Percentiles rank a stretch among this genome's conserved stretches.
Conservation (phyloP, 148 eudicot genomes). For the Rhododendron simsii region DNA sequence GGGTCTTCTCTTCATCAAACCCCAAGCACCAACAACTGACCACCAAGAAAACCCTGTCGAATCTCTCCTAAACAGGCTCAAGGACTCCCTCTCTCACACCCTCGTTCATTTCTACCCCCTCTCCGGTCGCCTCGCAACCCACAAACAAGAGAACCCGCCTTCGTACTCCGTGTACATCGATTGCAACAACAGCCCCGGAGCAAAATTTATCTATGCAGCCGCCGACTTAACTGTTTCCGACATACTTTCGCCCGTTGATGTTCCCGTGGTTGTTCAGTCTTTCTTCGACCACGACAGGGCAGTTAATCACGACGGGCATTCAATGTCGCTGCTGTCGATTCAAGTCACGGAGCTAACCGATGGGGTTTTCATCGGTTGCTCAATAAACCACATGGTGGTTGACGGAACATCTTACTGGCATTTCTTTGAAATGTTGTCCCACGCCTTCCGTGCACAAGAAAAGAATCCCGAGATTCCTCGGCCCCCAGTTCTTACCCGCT, state of each 20-base stretch:
- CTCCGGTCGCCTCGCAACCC: conserved; percentile 19
- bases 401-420: conserved; percentile 26
- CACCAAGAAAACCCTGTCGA: background rate
- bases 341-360: conserved; percentile 29
- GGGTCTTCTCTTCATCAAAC: conserved; percentile 28
- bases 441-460: conserved; percentile 9
- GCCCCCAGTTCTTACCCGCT: conserved; percentile 16
- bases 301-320: conserved; percentile 25
- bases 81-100: conserved; percentile 18
- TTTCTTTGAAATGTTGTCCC: conserved; percentile 16
- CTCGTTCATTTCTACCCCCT: conserved; percentile 24
- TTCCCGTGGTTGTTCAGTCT: conserved; percentile 17
- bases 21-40: background rate
- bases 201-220: conserved; percentile 21
- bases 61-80: conserved; percentile 17
- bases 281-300: conserved; percentile 25
- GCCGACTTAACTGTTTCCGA: conserved; percentile 1
- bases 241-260: conserved; percentile 17
- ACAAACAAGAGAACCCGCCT: conserved; percentile 15
- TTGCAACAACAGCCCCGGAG: conserved; percentile 22
- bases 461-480: background rate
- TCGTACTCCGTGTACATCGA: conserved; percentile 11
- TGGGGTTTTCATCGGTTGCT: conserved; percentile 26
- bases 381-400: conserved; percentile 15
- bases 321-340: conserved; percentile 13